Conservation (phyloP, 2,329 filamentous ascomycete genomes). For the Alternaria angustiovoidea region DNA sequence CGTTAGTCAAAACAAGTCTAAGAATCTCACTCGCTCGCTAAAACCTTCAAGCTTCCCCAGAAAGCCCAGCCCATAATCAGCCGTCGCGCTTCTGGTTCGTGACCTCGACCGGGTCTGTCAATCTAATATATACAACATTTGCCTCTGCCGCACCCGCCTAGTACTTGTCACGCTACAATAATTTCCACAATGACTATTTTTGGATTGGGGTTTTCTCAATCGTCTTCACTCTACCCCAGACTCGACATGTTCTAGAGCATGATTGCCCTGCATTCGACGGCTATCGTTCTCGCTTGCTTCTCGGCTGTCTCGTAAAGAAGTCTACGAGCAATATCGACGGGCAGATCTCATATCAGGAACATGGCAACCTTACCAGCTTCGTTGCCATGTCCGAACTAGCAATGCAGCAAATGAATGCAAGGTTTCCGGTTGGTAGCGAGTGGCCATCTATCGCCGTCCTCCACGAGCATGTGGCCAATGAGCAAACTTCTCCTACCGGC, state of each 20-base stretch:
- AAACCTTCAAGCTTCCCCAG: slow-evolving; percentile 27
- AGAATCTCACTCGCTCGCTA: slow-evolving; percentile 37
- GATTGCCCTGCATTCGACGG: slow-evolving; percentile 14
- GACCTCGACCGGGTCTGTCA: slow-evolving; percentile 44
- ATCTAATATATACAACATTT: slow-evolving; percentile 44
- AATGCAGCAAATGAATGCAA: slow-evolving; percentile 15
- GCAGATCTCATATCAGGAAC: slow-evolving; percentile 23
- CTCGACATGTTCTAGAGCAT: slow-evolving; percentile 39
- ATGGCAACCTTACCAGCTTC: slow-evolving; percentile 31
- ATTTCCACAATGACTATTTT: slow-evolving; percentile 36
- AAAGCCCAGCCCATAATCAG: slow-evolving; percentile 36
- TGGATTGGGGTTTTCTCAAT: slow-evolving; percentile 20
- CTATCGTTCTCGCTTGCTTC: slow-evolving; percentile 11
- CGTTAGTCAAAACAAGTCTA: slow-evolving; percentile 21
- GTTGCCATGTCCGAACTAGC: slow-evolving; percentile 20
- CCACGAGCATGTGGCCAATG: slow-evolving; percentile 22
- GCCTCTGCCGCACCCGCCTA: slow-evolving; percentile 19
- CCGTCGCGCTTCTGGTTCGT: slow-evolving; percentile 27
- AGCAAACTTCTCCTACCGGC: slow-evolving; percentile 18
- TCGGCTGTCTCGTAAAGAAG: slow-evolving; percentile 25
- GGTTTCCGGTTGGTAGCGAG: slow-evolving; percentile 23
- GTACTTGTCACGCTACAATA: slow-evolving; percentile 27
- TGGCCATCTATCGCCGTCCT: slow-evolving; percentile 27
- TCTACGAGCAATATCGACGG: slow-evolving; percentile 35
- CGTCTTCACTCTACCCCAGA: slow-evolving; percentile 23